Evolutionary conservation across 116 monocot genomes (phyloP), one percentile per base, ranked within the genome.

Genomic region (Phalaenopsis hybrid): DNA sequence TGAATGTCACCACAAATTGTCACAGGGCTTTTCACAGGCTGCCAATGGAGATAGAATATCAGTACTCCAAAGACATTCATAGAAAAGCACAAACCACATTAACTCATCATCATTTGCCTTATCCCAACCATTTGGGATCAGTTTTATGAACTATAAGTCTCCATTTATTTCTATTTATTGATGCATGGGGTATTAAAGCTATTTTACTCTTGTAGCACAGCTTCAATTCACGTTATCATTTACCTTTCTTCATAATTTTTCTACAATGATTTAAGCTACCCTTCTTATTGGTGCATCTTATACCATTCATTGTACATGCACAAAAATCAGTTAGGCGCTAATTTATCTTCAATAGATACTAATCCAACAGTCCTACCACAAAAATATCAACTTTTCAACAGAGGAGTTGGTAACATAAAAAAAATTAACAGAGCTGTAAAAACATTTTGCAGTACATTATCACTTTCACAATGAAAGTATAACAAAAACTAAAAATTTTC

Each of bases 1-100:
- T 96, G 96, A 83, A 96, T 96, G 69, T 96, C 96, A 75, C 96
- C 96, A 81, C 97, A 97, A 81, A 97, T 94, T 61, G 97, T 97
- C 44, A 92, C 96, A 78, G 96, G 97, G 76, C 92, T 94, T 83
- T 94, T 97, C 23, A 97, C 97, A 86, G 97, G 97, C 97, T 97
- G 93, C 87, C 77, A 55, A 37, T 88, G 1, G 3, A 69, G 6
- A 65, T 5, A 57, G 9, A 34, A 75, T 6, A 75, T 75, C 37
- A 33, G 44, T 45, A 75, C 43, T 44, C n/a, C 18, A 75, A 7
- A 75, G 16, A 70, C 3, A 70, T 37, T 0, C 12, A 70, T 20
- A 70, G 11, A 70, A 52, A 1, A 52, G 52, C 52, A 3, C 52
- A 12, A 52, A 13, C 12, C 12, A 52, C 52, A 52, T 52, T 3